A percentile compares a stretch with the other conserved stretches of the same genome.
Evolutionary conservation across 2,329 filamentous ascomycete species (phyloP).

Genomic region (Fusarium bactridioides): DNA sequence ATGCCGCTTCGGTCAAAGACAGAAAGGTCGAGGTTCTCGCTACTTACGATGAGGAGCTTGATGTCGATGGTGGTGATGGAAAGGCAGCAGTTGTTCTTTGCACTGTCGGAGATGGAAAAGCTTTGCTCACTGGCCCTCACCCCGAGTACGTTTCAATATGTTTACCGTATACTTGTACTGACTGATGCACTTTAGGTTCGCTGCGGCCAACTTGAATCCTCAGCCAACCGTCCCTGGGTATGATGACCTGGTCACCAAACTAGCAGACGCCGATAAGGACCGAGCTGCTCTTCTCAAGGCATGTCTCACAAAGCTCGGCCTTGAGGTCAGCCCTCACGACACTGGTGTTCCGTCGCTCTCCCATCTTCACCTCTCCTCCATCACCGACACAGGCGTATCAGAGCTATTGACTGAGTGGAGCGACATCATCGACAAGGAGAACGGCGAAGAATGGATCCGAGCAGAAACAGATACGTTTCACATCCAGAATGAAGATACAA

Average conservation of each 20-base stretch:
- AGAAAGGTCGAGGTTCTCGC: conserved; percentile 82
- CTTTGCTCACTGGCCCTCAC: conserved; percentile 85
- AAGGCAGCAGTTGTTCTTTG: conserved; percentile 85
- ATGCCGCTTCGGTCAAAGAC: conserved; percentile 68
- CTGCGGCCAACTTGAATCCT: conserved; percentile 76
- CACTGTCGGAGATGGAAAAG: conserved; percentile 80
- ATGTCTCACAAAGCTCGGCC: conserved; percentile 79
- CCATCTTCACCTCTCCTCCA: conserved; percentile 80
- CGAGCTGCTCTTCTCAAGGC: conserved; percentile 80
- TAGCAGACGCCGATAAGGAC: conserved; percentile 73
- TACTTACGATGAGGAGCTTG: conserved; percentile 76
- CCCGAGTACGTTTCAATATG: conserved; percentile 70
- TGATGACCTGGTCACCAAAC: conserved; percentile 69
- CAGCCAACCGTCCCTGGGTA: conserved; percentile 75
- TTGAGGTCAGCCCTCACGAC: conserved; percentile 77
- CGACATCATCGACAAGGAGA: conserved; percentile 71
- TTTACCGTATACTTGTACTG: too few species aligned
- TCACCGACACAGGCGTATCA: conserved; percentile 69
- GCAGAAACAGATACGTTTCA: conserved; percentile 86
- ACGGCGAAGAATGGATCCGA: conserved; percentile 75
- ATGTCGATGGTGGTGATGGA: conserved; percentile 77
- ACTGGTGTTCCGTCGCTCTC: conserved; percentile 81
- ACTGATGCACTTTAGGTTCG: conserved; percentile 68
- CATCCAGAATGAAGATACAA: conserved; percentile 71
- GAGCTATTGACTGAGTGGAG: conserved; percentile 72